Evolutionary conservation across 352 stramenopile species (phyloP).

Genomic region (Thalassiosira livingstoniorum): DNA sequence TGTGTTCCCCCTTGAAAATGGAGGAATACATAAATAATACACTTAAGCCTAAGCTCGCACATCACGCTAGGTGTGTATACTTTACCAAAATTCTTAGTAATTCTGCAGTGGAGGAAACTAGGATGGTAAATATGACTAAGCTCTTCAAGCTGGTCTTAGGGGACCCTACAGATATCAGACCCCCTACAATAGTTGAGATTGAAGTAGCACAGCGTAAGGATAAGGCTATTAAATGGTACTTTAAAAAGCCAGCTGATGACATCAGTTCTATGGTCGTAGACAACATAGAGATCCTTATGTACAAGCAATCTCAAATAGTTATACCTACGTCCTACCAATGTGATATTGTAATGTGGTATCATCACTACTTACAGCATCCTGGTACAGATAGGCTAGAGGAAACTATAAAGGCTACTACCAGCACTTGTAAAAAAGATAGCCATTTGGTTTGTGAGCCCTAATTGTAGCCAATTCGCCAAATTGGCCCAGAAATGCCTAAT

Average conservation of each 20-base stretch:
- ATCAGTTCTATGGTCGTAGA: neutral
- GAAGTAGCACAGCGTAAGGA: neutral
- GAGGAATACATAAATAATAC: neutral
- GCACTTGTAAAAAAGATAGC: too few relatives aligned
- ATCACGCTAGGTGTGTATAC: too few relatives aligned
- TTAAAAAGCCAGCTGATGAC: neutral
- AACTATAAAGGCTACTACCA: neutral
- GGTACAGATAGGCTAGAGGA: neutral
- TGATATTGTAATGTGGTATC: neutral
- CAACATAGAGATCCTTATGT: neutral
- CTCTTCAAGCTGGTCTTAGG: neutral
- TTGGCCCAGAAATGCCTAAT: too few relatives aligned
- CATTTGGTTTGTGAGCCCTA: too few relatives aligned
- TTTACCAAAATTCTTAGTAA: neutral
- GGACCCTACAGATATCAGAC: neutral
- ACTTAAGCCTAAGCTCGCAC: neutral
- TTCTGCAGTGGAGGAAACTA: neutral
- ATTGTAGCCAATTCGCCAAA: too few relatives aligned
- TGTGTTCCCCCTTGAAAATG: neutral
- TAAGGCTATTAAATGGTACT: neutral
- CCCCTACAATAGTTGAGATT: neutral
- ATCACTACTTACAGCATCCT: slow-evolving; percentile 1
- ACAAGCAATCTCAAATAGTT: neutral
- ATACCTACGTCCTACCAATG: neutral
- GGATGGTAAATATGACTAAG: too few relatives aligned